Percentiles rank a stretch among this genome's conserved stretches.
phyloP scores from a whole-genome alignment of 371 early-diverging fungal genomes.

The Coemansia sp. region DNA sequence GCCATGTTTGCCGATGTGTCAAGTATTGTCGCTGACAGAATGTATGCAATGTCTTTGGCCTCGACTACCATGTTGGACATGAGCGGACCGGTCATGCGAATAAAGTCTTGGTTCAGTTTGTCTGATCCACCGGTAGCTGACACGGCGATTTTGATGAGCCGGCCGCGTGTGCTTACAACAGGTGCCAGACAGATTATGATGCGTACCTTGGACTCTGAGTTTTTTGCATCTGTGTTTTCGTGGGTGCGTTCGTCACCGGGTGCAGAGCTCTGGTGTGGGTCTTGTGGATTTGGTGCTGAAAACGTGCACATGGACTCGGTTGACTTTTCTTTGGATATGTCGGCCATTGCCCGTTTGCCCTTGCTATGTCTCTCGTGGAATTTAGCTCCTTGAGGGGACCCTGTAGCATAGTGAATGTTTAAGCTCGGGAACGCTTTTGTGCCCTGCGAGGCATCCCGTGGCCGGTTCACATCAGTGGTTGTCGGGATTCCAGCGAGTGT shows the following conservation, averaged over 20 bases:
- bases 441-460: not conserved
- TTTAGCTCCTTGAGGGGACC: not conserved
- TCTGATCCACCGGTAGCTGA: constrained; percentile 34
- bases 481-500: not conserved
- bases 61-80: constrained; percentile 27
- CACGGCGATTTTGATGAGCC: constrained; percentile 31
- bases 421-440: not conserved
- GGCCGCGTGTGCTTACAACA: constrained; percentile 22
- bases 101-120: constrained; percentile 40
- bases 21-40: constrained; percentile 39
- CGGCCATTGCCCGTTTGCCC: not conserved
- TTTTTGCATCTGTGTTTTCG: not conserved
- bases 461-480: not conserved
- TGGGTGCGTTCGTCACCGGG: not conserved
- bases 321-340: not conserved
- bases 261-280: not conserved
- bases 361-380: not conserved
- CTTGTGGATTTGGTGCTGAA: not conserved
- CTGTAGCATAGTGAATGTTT: not conserved
- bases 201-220: constrained; percentile 9
- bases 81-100: constrained; percentile 42
- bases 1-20: constrained; percentile 49
- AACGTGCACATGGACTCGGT: not conserved
- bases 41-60: constrained; percentile 23
- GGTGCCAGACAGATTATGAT: constrained; percentile 38